Base-by-base conservation (phyloP, 768 basidiomycete genomes). In the Paxillus ammoniavirescens region DNA sequence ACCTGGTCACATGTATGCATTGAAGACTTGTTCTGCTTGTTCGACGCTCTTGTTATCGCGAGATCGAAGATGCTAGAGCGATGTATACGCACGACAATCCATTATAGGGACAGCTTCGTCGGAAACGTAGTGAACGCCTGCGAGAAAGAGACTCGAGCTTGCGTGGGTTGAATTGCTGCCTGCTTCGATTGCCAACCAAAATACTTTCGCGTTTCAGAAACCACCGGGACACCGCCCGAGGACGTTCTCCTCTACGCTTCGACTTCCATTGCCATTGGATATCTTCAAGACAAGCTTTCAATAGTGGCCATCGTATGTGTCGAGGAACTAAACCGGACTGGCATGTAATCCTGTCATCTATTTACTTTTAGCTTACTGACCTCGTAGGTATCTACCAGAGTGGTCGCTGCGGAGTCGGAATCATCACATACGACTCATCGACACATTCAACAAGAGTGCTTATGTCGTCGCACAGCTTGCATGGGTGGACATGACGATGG, bases 281-380 rank as follows among this genome's bases (percentile, higher is more conserved):
- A 75, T 14, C 69, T 68, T 31, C 67, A 68, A 40, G 71, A 78
- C 42, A 50, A 73, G 50, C 56, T 77, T 2, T 77, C 76, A 7
- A 53, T 69, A 18, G 72, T 76, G 3, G 72, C 3, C 21, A 3
- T 73, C 33, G 68, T 73, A 0, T 76, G 74, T 50, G 54, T 80
- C 23, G 79, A 80, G 42, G 75, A 80, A 57, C 60, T 80, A 33
- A 77, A 76, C 50, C 72, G 75, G 21, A 77, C 76, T 14, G 77
- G 77, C 68, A 15, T 36, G 63, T 47, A 1, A 42, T 58, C 15
- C 2, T 30, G 3, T 30, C 12, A 12, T 33, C 18, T n/a, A 5
- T 47, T n/a, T n/a, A 47, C 12, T 42, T 38, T 50, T 42, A 42
- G 35, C 35, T 31, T 0, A 42, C 49, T 23, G 8, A 2, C 47